Evolutionary conservation across 1,139 yeast genomes (phyloP).

Genomic region (Candida freyschussii): DNA sequence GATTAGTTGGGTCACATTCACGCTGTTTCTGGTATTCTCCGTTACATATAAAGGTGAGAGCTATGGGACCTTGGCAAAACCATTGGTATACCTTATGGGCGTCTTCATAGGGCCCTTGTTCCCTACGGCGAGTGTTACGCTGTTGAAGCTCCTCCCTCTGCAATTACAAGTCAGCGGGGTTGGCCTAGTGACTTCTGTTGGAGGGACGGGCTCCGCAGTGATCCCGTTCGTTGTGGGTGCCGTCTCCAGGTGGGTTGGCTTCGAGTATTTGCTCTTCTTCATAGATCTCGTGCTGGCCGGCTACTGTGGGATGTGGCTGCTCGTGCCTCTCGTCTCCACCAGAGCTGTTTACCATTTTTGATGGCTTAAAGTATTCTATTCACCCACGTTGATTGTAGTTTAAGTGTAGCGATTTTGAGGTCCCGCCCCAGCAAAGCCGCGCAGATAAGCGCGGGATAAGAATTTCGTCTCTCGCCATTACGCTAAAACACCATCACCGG

Average conservation of each 20-base stretch:
- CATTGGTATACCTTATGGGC: conserved; percentile 51
- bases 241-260: conserved; percentile 29
- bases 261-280: conserved; percentile 27
- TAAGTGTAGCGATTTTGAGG: too few relatives aligned
- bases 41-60: conserved; percentile 7
- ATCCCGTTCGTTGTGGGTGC: conserved; percentile 61
- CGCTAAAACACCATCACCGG: too few relatives aligned
- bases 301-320: conserved; percentile 30
- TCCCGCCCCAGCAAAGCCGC: too few relatives aligned
- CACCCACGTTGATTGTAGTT: too few relatives aligned
- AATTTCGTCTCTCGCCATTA: too few relatives aligned
- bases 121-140: conserved; percentile 67
- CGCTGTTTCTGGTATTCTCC: conserved; percentile 20
- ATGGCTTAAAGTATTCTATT: too few relatives aligned
- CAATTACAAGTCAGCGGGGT: conserved; percentile 62
- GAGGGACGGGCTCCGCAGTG: conserved; percentile 77
- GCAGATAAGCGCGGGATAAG: too few relatives aligned
- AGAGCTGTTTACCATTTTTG: too few relatives aligned
- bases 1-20: conserved; percentile 21
- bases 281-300: conserved; percentile 25
- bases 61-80: conserved; percentile 7
- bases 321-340: too few relatives aligned
- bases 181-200: conserved; percentile 73
- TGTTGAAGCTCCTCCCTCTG: conserved; percentile 58
- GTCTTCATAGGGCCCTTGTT: conserved; percentile 74